Evolutionary conservation across 2,329 filamentous ascomycete species (phyloP).

Genomic region (Fusarium transvaalense): DNA sequence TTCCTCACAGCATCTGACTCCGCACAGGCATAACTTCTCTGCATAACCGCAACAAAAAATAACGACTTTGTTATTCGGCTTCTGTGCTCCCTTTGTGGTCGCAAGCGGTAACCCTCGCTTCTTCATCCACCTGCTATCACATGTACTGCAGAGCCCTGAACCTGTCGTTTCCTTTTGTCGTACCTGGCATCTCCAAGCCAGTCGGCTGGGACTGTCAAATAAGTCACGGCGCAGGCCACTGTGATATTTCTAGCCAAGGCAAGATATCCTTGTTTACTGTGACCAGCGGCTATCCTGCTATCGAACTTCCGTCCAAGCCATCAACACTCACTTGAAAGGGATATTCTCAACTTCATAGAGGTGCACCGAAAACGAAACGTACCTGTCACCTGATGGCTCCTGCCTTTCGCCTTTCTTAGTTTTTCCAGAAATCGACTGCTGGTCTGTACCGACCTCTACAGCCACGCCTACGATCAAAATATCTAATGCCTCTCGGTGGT

Average conservation of each 20-base stretch:
- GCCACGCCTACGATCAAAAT: neutral
- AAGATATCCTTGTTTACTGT: neutral
- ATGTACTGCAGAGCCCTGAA: constrained; percentile 31
- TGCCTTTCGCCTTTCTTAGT: constrained; percentile 2
- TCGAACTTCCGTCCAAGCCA: neutral
- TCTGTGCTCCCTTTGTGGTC: constrained; percentile 26
- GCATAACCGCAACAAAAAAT: neutral
- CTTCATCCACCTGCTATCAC: constrained; percentile 37
- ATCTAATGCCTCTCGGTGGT: neutral
- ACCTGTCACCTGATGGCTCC: neutral
- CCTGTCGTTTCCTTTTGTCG: constrained; percentile 37
- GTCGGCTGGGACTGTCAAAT: constrained; percentile 16
- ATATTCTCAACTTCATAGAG: neutral
- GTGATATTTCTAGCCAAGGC: neutral
- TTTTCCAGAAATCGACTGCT: neutral
- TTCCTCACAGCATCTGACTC: neutral
- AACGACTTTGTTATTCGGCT: neutral
- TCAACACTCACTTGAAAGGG: neutral
- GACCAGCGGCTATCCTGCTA: neutral
- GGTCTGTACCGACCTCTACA: no score
- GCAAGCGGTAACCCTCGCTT: constrained; percentile 35
- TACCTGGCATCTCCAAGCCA: constrained; percentile 34
- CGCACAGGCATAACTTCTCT: neutral
- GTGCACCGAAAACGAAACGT: neutral
- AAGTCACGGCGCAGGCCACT: neutral